phyloP scores from a whole-genome alignment of 176 grass and related monocot genomes.

The Typha latifolia region DNA sequence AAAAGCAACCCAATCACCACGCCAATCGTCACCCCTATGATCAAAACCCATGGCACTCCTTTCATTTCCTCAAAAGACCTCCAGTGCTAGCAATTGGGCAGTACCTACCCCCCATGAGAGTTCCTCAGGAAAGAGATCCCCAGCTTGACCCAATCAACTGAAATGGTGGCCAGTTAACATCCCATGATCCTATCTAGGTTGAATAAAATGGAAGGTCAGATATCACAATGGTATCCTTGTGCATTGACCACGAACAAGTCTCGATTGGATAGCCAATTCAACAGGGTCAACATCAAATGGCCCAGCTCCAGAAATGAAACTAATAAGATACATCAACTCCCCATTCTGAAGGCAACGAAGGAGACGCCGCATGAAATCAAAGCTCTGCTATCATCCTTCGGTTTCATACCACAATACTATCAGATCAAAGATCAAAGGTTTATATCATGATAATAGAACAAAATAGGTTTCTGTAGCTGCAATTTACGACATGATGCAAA shows the following conservation, averaged over 20 bases:
- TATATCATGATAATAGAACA: no score
- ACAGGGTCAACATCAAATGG: not conserved
- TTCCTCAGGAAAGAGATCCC: not conserved
- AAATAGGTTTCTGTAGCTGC: no score
- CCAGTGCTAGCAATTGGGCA: not conserved
- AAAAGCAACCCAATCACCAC: slow-evolving; percentile 71
- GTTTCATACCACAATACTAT: not conserved
- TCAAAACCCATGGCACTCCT: slow-evolving; percentile 53
- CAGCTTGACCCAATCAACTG: not conserved
- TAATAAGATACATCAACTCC: not conserved
- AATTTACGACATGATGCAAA: no score
- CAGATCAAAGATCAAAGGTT: not conserved
- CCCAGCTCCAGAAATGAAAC: not conserved
- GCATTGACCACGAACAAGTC: not conserved
- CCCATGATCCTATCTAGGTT: not conserved
- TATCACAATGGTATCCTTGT: not conserved
- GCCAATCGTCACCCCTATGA: slow-evolving; percentile 58
- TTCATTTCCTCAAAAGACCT: not conserved
- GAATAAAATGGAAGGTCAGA: not conserved
- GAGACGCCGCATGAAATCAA: not conserved
- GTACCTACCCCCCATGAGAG: not conserved
- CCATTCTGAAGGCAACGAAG: not conserved
- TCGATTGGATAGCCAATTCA: not conserved
- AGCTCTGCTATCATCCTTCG: not conserved
- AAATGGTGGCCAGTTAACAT: not conserved